These are phyloP conservation scores for Acrodontium crateriforme DNA, from an alignment of 2,329 filamentous ascomycete species.

Conservation along the genomic window DNA sequence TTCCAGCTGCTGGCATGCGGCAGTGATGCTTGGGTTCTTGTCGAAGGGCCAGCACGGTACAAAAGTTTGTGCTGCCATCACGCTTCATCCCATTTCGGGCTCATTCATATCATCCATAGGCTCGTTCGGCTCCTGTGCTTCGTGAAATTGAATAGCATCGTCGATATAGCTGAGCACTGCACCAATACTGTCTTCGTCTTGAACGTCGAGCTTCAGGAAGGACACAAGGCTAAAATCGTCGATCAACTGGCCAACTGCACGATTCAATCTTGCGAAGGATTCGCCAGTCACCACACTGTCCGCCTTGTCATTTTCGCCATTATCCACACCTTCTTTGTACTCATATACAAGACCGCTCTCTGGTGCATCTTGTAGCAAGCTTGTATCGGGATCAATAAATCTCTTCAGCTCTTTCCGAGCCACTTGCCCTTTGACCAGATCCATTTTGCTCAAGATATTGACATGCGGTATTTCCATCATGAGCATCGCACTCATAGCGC, in stretches of 20 bases:
- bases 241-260: constrained; percentile 78
- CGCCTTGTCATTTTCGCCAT: constrained; percentile 49
- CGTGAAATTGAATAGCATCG: constrained; percentile 84
- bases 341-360: constrained; percentile 34
- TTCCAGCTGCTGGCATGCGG: no score
- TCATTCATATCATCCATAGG: constrained; percentile 50
- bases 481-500: constrained; percentile 97
- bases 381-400: constrained; percentile 76
- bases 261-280: constrained; percentile 71
- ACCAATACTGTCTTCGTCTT: constrained; percentile 82
- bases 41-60: no score
- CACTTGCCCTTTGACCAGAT: constrained; percentile 81
- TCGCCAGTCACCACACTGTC: constrained; percentile 64
- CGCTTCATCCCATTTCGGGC: constrained; percentile 32
- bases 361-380: constrained; percentile 68
- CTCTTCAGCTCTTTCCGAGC: constrained; percentile 77
- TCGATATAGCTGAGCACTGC: constrained; percentile 83
- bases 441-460: constrained; percentile 96
- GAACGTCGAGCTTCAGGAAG: constrained; percentile 77
- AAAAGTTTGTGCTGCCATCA: no score
- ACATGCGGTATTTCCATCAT: constrained; percentile 96
- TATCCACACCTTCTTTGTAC: constrained; percentile 26
- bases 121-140: constrained; percentile 82
- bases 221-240: constrained; percentile 98
- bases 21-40: no score